Base-by-base conservation (phyloP, 2,329 filamentous ascomycete genomes). In the Coniosporium tulheliwenetii region DNA sequence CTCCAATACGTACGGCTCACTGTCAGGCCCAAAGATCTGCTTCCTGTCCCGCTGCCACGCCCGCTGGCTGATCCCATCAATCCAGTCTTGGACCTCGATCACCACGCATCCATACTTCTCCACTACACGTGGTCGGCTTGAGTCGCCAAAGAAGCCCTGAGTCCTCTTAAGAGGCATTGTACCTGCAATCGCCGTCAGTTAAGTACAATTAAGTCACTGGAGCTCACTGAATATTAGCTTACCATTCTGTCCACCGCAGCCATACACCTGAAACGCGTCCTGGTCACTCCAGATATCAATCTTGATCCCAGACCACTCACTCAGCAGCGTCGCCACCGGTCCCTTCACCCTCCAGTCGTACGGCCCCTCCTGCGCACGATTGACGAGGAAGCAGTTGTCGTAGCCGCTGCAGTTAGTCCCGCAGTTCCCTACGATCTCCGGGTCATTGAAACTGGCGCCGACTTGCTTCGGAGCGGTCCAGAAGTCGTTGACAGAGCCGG, bases 1-100 rank as follows among this genome's bases (percentile, higher is more conserved):
- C 51, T 67, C 58, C 13, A 68, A 50, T 12, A 59, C 57, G 45
- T 66, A 68, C 9, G 62, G 57, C 5, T 51, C 53, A 46, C 61
- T 59, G 2, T 53, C 58, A 2, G 66, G 65, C 2, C 64, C 62
- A 44, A 64, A 71, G 44, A 71, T 66, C 45, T 71, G 60, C 53
- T 58, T 64, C 48, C 65, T 62, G 37, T 67, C 61, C 41, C 87
- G 74, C 44, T 77, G 77, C 89, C 89, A 95, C 60, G 85, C 75
- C 0, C 87, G 87, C 51, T 93, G 75, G 63, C 94, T 95, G 63
- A 96, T 91, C 19, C 72, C 86, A 56, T 93, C 87, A 54, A 95
- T 93, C 75, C 78, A 95, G 58, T 91, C 86, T 68, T 95, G 76
- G 10, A 91, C 84, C 65, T 95, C 89, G 60, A 95, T 73, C 38